Conservation (phyloP, 148 eudicot species). For the Vaccinium macrocarpon region DNA sequence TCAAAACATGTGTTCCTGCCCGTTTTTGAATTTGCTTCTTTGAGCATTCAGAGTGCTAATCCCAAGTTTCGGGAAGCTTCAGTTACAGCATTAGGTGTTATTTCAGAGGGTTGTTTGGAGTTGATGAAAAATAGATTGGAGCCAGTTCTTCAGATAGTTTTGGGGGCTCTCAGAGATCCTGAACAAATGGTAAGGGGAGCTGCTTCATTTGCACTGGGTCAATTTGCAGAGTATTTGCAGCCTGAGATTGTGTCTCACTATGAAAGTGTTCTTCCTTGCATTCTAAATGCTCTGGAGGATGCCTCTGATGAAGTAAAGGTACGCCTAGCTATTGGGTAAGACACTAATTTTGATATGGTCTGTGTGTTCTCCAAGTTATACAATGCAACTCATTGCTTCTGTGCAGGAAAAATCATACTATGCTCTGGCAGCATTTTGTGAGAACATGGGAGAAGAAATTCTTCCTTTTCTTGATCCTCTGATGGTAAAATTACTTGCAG, state of each 20-base stretch:
- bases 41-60: conserved; percentile 64
- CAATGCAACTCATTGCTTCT: conserved; percentile 11
- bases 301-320: conserved; percentile 96
- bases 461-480: conserved; percentile 88
- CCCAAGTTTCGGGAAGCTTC: conserved; percentile 91
- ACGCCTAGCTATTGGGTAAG: conserved; percentile 11
- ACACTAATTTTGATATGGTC: background rate
- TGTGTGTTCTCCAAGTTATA: conserved; percentile 14
- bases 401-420: conserved; percentile 93
- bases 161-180: conserved; percentile 87
- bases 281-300: conserved; percentile 80
- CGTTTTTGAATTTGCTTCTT: conserved; percentile 79
- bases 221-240: conserved; percentile 93
- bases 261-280: conserved; percentile 85
- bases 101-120: conserved; percentile 87
- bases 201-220: conserved; percentile 93
- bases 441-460: conserved; percentile 92
- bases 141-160: conserved; percentile 76
- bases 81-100: conserved; percentile 80
- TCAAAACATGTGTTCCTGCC: conserved; percentile 80
- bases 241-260: conserved; percentile 92
- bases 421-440: conserved; percentile 96
- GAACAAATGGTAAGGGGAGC: conserved; percentile 98
- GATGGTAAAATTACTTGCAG: conserved; percentile 76
- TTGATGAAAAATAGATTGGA: conserved; percentile 69